Base-by-base conservation (phyloP, 345 rosid genomes). In the Diplotaxis tenuifolia region DNA sequence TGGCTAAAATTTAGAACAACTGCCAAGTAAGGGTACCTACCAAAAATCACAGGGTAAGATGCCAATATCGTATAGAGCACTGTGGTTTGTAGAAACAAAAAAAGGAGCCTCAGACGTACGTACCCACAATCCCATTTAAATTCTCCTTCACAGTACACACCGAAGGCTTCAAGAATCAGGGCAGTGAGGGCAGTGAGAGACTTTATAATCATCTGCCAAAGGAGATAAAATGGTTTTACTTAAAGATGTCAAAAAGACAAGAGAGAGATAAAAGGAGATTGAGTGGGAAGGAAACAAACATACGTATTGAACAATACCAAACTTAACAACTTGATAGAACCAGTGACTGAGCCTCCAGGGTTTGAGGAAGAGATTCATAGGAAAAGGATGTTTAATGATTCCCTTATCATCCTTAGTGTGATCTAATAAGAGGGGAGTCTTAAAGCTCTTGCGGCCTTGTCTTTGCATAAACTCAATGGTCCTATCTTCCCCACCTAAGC, bases 241-340 rank as follows among this genome's bases (percentile, higher is more conserved):
- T 40, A 65, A 70, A 65, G 20, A 50, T n/a, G n/a, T n/a, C 28
- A 25, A 25, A 8, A 45, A 65, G 19, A 50, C 11, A 36, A 53
- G 52, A 31, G 64, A 21, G 63, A 34, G 28, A 31, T 38, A 0
- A 12, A 25, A 25, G 4, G 7, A 4, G 0, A 40, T n/a, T 25
- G 58, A 66, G 36, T 58, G 78, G 38, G 61, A 79, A n/a, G n/a
- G n/a, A n/a, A n/a, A n/a, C n/a, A n/a, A 59, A 89, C 99, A 70
- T 90, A 92, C 99, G 79, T 96, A 96, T 88, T 92, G 99, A 75
- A 96, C 97, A 81, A 96, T 96, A 55, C 99, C 99, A 67, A 92
- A 80, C 86, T 96, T 96, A 78, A 92, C 85, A 77, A 92, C 93
- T 83, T 82, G 99, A 82, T 92, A 96, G 78, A 96, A 89, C 97